These are phyloP conservation scores for Cystobasidium onofrii DNA, from an alignment of 768 basidiomycete genomes.

Conservation along the genomic window DNA sequence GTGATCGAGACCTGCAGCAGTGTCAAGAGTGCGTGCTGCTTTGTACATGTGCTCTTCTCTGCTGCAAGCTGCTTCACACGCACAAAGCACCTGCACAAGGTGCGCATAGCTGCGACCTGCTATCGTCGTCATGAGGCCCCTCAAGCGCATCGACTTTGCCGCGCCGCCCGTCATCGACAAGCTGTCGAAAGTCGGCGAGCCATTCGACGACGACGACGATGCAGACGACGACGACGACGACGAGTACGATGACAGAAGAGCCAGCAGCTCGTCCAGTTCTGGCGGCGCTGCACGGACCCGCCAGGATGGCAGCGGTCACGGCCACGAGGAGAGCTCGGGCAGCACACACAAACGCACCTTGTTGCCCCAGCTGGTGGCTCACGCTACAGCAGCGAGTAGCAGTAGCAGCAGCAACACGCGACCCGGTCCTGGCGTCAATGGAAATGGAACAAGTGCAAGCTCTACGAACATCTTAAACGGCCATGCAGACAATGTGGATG, in stretches of 20 bases:
- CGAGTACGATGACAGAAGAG: background rate
- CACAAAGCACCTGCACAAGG: background rate
- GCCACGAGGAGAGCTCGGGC: background rate
- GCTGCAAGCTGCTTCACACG: background rate
- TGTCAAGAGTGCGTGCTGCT: too few relatives aligned
- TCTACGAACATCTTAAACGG: background rate
- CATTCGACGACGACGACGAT: conserved; percentile 8
- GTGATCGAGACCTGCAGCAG: too few relatives aligned
- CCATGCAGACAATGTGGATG: background rate
- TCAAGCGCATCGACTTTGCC: conserved; percentile 31
- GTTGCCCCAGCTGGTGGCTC: background rate
- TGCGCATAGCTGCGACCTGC: background rate
- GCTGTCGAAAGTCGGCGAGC: conserved; percentile 19
- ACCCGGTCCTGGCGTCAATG: conserved; percentile 11
- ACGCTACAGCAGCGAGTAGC: background rate
- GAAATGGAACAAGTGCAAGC: background rate
- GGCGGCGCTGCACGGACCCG: background rate
- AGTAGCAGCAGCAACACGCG: background rate
- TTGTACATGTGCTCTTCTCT: background rate
- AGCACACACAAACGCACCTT: background rate
- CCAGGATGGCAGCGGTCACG: background rate
- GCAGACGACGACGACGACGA: background rate
- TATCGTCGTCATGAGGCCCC: background rate
- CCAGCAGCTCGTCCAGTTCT: background rate
- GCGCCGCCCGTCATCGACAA: conserved; percentile 19